Base-by-base conservation (phyloP, 805 yeast species). In the Cyberlindnera xylosilytica region DNA sequence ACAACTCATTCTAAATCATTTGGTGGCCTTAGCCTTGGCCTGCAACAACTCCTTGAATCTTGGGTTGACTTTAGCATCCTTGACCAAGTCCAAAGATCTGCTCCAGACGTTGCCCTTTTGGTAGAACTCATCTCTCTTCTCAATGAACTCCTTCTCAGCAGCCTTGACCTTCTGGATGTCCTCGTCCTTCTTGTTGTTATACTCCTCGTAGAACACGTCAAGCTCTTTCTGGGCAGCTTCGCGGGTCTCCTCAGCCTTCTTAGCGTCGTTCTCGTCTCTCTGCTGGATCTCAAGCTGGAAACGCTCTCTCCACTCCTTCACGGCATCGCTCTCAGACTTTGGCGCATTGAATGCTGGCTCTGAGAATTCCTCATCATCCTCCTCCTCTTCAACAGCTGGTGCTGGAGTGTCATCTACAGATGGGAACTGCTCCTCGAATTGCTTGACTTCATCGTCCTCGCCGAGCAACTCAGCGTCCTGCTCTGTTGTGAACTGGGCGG, bases 121-220 rank as follows among this genome's bases (percentile, higher is more conserved):
- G 62, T 83, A 87, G 62, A 73, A 89, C 23, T 75, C 74, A 61
- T 89, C 96, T 61, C 93, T 81, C 56, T 83, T 79, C 42, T 74
- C 78, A 48, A 86, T 61, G 60, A 83, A 89, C 46, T 76, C 78
- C 51, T 77, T 80, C 53, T 87, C 87, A 53, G 84, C 93, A 39
- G 70, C 69, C 60, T 73, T 71, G 11, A 86, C 82, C 45, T 75
- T 73, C 46, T 77, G 81, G 42, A 81, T 68, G 39, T 80, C 77
- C 51, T 75, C 75, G 40, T 87, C 91, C 64, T 81, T 84, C 69
- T 90, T 90, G 59, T 74, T 71, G 68, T 87, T 89, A 72, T 91
- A 91, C 59, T 82, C 83, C 55, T 87, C 96, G 64, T 91, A 91
- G 64, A 91, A 91, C 50, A 86, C 96, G 62, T 91, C 97, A 57